These are phyloP conservation scores for Xylariaceae sp. DNA, from an alignment of 2,329 filamentous ascomycete species.

Conservation along the genomic window DNA sequence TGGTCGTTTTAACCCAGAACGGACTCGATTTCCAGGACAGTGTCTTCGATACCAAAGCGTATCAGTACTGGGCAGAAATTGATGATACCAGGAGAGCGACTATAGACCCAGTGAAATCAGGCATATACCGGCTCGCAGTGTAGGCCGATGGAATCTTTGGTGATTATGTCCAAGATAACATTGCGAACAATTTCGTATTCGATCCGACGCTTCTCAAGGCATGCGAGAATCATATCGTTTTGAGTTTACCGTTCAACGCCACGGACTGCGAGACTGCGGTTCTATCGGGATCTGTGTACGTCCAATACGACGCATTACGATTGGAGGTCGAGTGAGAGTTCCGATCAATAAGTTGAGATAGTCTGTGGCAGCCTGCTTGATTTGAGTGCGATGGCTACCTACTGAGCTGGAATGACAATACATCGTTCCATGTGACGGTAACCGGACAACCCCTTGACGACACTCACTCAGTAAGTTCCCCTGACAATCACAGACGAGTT, in stretches of 20 bases:
- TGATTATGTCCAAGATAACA: constrained; percentile 51
- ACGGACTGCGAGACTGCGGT: constrained; percentile 57
- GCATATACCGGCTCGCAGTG: constrained; percentile 58
- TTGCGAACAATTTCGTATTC: constrained; percentile 57
- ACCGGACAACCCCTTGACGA: too few relatives aligned
- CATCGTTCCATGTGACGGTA: too few relatives aligned
- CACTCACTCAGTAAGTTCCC: too few relatives aligned
- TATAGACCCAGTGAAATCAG: constrained; percentile 53
- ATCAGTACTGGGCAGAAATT: constrained; percentile 60
- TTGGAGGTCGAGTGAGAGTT: constrained; percentile 39
- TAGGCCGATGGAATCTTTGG: constrained; percentile 62
- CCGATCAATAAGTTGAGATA: background rate
- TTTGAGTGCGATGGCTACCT: too few relatives aligned
- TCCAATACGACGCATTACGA: constrained; percentile 62
- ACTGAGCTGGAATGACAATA: too few relatives aligned
- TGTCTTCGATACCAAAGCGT: constrained; percentile 46
- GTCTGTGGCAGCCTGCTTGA: too few relatives aligned
- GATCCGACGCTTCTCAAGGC: constrained; percentile 44
- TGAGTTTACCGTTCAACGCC: constrained; percentile 57
- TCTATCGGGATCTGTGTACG: constrained; percentile 52
- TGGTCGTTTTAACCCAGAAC: constrained; percentile 53
- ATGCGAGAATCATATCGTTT: constrained; percentile 51
- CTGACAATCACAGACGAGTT: too few relatives aligned
- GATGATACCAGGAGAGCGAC: constrained; percentile 37
- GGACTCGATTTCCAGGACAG: constrained; percentile 57